Base-by-base conservation (phyloP, 495 filamentous ascomycete species). In the Usnea hakonensis region DNA sequence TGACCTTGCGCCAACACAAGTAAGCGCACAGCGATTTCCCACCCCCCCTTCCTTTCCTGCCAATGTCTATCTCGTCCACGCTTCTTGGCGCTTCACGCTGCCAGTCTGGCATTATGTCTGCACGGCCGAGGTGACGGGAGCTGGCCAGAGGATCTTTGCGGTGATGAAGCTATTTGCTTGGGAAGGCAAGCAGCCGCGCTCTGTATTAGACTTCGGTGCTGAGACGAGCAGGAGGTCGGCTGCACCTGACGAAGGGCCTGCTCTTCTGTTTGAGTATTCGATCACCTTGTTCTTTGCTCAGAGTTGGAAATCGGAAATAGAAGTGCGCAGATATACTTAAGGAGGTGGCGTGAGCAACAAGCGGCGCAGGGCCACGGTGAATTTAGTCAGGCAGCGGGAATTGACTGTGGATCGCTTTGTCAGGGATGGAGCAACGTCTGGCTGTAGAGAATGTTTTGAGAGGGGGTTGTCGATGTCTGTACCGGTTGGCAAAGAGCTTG, bases 161-260 rank as follows among this genome's bases (percentile, higher is more conserved):
- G 48, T 48, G 14, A 59, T 21, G 43, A 48, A 58, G 10, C 36
- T 50, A 28, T 48, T n/a, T 59, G 57, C 26, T 35, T 1, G 9
- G 41, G 41, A 59, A 59, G 30, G 57, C 28, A 4, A 59, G 57
- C 6, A 59, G 57, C 2, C 57, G 57, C 19, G 57, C 57, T 58
- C 46, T 40, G 40, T 5, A 19, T 33, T 50, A 54, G 32, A 81
- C 68, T 85, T 83, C 67, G 84, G 84, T 41, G 81, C n/a, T n/a
- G 83, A 8, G 77, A 78, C 33, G 79, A 74, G 17, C 76, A 86
- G 55, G 83, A 85, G 63, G 68, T n/a, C n/a, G n/a, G n/a, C n/a
- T n/a, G n/a, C n/a, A n/a, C n/a, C n/a, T n/a, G n/a, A n/a, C n/a
- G n/a, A n/a, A n/a, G n/a, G n/a, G n/a, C n/a, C n/a, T n/a, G n/a